Percentiles rank a stretch among this genome's conserved stretches.
Conservation (phyloP, 225 moss, liverwort and hornwort species). For the Straminergon stramineum region DNA sequence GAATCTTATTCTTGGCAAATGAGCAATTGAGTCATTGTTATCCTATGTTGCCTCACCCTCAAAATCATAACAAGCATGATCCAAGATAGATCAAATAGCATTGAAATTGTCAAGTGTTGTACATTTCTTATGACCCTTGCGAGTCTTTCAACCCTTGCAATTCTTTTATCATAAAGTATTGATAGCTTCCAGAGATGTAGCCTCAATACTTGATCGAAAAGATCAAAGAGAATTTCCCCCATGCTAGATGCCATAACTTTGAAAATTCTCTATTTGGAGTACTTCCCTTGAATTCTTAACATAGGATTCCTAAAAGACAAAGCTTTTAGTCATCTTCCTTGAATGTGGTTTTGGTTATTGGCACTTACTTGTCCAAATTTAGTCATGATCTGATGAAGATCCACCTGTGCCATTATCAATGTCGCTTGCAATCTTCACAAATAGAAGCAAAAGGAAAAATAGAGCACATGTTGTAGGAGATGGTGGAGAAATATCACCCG, state of each 20-base stretch:
- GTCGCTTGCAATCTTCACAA: constrained; percentile 33
- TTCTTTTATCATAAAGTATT: not conserved
- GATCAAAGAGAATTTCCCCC: not conserved
- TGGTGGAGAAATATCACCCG: constrained; percentile 16
- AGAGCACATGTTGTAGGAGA: constrained; percentile 30
- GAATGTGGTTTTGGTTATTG: too few species aligned
- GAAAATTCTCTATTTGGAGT: not conserved
- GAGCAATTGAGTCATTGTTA: not conserved
- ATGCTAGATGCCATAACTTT: not conserved
- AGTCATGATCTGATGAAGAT: not conserved
- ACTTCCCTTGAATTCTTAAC: not conserved
- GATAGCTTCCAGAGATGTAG: not conserved
- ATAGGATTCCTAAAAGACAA: not conserved
- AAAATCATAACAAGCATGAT: not conserved
- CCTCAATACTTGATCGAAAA: not conserved
- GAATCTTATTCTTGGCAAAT: too few species aligned
- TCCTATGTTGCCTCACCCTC: not conserved
- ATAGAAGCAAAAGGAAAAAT: constrained; percentile 32
- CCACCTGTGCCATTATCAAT: not conserved
- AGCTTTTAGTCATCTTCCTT: not conserved
- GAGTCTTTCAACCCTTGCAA: not conserved
- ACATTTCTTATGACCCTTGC: not conserved
- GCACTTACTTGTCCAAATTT: not conserved
- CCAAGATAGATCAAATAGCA: not conserved
- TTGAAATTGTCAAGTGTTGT: not conserved